Percentiles rank a stretch among this genome's conserved stretches.
Conservation (phyloP, 2,329 filamentous ascomycete genomes). For the Onygenales sp. region DNA sequence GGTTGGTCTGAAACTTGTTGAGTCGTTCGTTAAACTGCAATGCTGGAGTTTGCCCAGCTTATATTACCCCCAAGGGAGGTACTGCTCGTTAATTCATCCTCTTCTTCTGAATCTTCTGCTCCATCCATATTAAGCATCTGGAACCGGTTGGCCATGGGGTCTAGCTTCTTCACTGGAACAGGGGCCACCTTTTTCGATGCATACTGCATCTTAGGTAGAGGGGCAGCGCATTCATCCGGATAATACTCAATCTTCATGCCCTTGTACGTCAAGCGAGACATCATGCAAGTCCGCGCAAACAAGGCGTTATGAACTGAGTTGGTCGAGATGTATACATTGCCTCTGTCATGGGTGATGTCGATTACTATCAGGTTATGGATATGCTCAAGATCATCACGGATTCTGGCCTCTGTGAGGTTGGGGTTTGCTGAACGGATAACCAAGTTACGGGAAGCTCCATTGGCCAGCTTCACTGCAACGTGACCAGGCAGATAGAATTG, state of each 20-base stretch:
- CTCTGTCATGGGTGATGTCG: conserved; percentile 49
- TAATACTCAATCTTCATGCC: conserved; percentile 61
- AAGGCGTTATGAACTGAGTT: conserved; percentile 70
- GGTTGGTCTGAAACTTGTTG: too few species aligned
- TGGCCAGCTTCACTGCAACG: conserved; percentile 53
- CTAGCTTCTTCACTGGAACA: conserved; percentile 28
- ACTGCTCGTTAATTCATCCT: conserved; percentile 11
- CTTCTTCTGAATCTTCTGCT: conserved; percentile 29
- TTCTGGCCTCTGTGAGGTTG: conserved; percentile 51
- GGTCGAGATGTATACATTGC: conserved; percentile 59
- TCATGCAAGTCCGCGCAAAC: conserved; percentile 70
- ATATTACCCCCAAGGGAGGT: conserved; percentile 11
- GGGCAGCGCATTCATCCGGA: conserved; percentile 60
- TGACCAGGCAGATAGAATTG: conserved; percentile 59
- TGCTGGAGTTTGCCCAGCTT: conserved; percentile 9
- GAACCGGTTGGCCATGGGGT: conserved; percentile 50
- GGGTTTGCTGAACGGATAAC: conserved; percentile 53
- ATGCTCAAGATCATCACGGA: conserved; percentile 69
- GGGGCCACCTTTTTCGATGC: conserved; percentile 19
- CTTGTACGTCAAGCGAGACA: conserved; percentile 58
- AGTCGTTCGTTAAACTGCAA: conserved; percentile 8
- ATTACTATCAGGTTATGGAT: conserved; percentile 71
- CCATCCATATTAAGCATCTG: conserved; percentile 47
- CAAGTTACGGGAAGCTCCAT: conserved; percentile 65
- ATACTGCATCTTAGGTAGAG: conserved; percentile 36